These are phyloP conservation scores for Graphiopsis chlorocephala DNA, from an alignment of 2,329 filamentous ascomycete genomes.

Conservation along the genomic window DNA sequence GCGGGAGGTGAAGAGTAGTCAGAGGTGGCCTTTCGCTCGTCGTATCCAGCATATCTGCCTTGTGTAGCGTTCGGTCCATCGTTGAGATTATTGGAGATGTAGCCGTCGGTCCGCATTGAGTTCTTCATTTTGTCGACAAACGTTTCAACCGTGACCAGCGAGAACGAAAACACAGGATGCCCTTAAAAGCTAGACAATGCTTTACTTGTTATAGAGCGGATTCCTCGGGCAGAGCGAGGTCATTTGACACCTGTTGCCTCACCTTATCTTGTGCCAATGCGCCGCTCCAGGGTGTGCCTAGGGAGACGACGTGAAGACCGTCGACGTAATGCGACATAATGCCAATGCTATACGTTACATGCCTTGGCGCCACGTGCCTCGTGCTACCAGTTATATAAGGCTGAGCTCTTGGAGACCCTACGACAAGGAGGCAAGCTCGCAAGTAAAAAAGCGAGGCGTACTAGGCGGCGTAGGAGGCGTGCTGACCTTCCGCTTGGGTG, in stretches of 20 bases:
- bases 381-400: not conserved
- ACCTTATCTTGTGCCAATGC: slow-evolving; percentile 8
- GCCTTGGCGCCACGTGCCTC: slow-evolving; percentile 9
- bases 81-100: not conserved
- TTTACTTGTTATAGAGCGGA: not conserved
- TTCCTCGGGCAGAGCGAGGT: not conserved
- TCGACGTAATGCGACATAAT: not conserved
- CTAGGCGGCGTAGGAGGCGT: not conserved
- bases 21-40: not conserved
- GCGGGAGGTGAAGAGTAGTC: not conserved
- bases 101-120: not conserved
- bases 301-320: not conserved
- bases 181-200: too few relatives aligned
- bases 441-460: not conserved
- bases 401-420: not conserved
- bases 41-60: not conserved
- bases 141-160: not conserved
- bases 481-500: not conserved
- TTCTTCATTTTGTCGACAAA: not conserved
- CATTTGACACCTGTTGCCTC: not conserved
- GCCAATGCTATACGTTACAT: slow-evolving; percentile 2
- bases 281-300: not conserved
- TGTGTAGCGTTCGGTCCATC: not conserved
- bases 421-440: slow-evolving; percentile 7
- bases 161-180: not conserved